Percentiles rank a stretch among this genome's conserved stretches.
Evolutionary conservation across 768 basidiomycete genomes (phyloP).

Genomic region (Sporobolomyces roseus): DNA sequence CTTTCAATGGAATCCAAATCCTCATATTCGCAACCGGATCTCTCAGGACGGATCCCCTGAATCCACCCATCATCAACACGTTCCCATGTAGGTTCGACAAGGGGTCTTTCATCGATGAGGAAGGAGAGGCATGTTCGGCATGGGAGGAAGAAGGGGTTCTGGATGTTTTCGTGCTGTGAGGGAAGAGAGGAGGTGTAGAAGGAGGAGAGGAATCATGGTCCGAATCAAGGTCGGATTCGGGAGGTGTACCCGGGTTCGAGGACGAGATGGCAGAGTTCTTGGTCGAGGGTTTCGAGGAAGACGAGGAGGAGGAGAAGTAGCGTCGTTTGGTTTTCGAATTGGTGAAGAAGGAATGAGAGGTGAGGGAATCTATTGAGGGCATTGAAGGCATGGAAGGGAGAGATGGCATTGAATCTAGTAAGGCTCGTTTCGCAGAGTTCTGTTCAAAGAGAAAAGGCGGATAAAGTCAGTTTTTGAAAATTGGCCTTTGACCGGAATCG

Average conservation of each 20-base stretch:
- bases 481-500: too few relatives aligned
- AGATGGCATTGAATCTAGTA: slow-evolving; percentile 25
- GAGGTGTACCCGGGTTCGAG: neutral
- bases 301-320: slow-evolving; percentile 6
- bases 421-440: slow-evolving; percentile 23
- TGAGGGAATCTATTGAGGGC: slow-evolving; percentile 14
- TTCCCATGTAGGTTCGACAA: slow-evolving; percentile 33
- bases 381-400: slow-evolving; percentile 29
- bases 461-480: slow-evolving; percentile 1
- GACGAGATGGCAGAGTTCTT: neutral
- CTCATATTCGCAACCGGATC: slow-evolving; percentile 30
- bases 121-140: neutral
- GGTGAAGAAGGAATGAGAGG: slow-evolving; percentile 10
- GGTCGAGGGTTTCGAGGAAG: neutral
- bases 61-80: slow-evolving; percentile 41
- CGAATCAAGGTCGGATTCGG: slow-evolving; percentile 14
- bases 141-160: neutral
- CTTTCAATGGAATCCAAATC: slow-evolving; percentile 39
- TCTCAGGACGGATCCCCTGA: slow-evolving; percentile 35
- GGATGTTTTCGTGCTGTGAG: neutral
- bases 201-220: neutral
- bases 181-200: neutral
- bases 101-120: slow-evolving; percentile 10
- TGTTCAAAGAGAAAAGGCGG: neutral
- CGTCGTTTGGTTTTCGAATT: too few relatives aligned